Evolutionary conservation across 805 yeast genomes (phyloP), one percentile per base, ranked within the genome.

Genomic region (Babjeviella inositovora): DNA sequence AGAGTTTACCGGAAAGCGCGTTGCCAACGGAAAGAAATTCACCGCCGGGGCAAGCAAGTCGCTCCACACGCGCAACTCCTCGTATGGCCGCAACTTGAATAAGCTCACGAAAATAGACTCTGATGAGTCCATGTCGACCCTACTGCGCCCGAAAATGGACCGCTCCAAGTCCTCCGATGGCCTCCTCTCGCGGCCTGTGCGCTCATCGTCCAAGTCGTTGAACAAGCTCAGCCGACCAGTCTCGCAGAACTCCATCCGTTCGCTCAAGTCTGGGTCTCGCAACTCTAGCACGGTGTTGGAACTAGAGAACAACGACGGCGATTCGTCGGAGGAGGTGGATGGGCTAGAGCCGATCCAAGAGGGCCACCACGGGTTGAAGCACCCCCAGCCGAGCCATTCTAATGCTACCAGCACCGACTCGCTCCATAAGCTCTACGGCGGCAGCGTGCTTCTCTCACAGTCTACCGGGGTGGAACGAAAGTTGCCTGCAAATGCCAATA

Each of bases 151-250:
- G 5, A 20, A 31, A n/a, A 31, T 47, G 21, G 38, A 35, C 28
- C 32, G 53, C 25, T 46, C 52, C 19, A 47, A 47, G 19, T 41
- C 48, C 12, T 36, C 47, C 2, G 53, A 47, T 22, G 50, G 45
- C 5, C 33, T 45, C 2, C 18, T 26, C 9, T 20, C 33, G 8
- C 37, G 38, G 14, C 23, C 34, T 13, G 17, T 32, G 8, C 8
- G 15, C n/a, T n/a, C n/a, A n/a, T n/a, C n/a, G 11, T 26, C 32
- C 11, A 29, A 44, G 14, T 38, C 45, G 3, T 32, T 29, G 11
- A 40, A 44, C n/a, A 43, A 40, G 22, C 20, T 41, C n/a, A n/a
- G n/a, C n/a, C n/a, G n/a, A n/a, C n/a, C n/a, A n/a, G n/a, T n/a
- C n/a, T n/a, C n/a, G n/a, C n/a, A n/a, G n/a, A n/a, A n/a, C n/a